Base-by-base conservation (phyloP, 257 asterid species). In the Avicennia marina region DNA sequence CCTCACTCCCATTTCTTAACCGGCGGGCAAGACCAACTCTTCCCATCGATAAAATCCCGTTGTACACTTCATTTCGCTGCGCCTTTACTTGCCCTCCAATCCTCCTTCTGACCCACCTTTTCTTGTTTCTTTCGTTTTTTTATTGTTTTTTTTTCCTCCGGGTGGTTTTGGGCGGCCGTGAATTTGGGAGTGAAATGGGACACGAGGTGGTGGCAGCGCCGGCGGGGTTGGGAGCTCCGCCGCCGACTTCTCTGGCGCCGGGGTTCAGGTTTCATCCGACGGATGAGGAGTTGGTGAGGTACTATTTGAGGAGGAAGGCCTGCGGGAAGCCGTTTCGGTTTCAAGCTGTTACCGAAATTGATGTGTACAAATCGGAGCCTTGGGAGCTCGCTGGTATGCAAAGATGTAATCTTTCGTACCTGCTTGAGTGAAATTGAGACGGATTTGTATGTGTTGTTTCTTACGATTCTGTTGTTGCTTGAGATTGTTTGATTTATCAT, bases 291-390 rank as follows among this genome's bases (percentile, higher is more conserved):
- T 47, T 90, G 48, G 97, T 90, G 31, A 71, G 88, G 79, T 90
- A 86, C 15, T 90, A 90, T 59, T 61, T 90, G 46, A 81, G 87
- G 82, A 74, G 98, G 73, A 90, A 87, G 69, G 98, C 81, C 31
- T 87, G 94, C 39, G 81, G 81, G 36, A 80, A 77, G 79, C 95
- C 95, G 22, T 87, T 90, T 50, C 66, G 95, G 21, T 85, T 90
- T 60, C 86, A 87, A 53, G 98, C 98, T 43, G 96, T 90, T 13
- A 60, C 82, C 24, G 98, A 90, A 64, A 81, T 87, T 67, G 98
- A 90, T 75, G 96, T 90, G 27, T 90, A 90, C 81, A 90, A 90
- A 90, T 90, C 98, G 62, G 98, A 90, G 74, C 98, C 98, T 0
- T 90, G 95, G 89, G 91, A 90, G 66, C 94, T 90, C 63, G 84